Evolutionary conservation across 768 basidiomycete species (phyloP), one percentile per base, ranked within the genome.

Genomic region (Mycena metata): DNA sequence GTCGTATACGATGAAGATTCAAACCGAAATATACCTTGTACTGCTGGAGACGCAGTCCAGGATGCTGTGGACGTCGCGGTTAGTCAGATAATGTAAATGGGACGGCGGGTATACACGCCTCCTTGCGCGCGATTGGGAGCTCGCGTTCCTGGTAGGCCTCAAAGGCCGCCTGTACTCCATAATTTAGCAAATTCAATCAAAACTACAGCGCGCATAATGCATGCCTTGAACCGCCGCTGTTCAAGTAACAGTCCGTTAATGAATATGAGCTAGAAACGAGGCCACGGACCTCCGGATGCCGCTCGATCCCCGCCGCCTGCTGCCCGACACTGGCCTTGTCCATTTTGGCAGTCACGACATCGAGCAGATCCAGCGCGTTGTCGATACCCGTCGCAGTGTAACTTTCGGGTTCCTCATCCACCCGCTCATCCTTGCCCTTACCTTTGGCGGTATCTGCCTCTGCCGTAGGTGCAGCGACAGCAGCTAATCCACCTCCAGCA

Each of bases 301-400:
- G 87, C 82, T 98, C 96, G 41, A 98, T 87, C 43, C 88, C 86
- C 58, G 94, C 94, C 16, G 96, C 96, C 78, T 93, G 92, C 66
- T 90, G 88, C 0, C 96, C 96, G 39, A 96, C 83, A 72, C 93
- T 94, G 2, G 94, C 94, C 81, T 97, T 97, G 79, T 97, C 96
- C 88, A 89, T 91, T 85, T 95, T 96, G 4, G 94, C 93, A 52
- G 90, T 96, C 30, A 97, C 95, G 5, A 96, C 87, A 65, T 95
- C 93, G 69, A 98, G 78, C 61, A 97, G 84, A 79, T 98, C 96
- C 57, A 98, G 77, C 11, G 94, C 95, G 77, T 95, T 91, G 75
- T 98, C 96, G 60, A 98, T 88, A 15, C 96, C 96, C 24, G 93
- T 95, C 16, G 96, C 96, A 4, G 89, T 77, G 78, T 85, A 93